A percentile compares a stretch with the other conserved stretches of the same genome.
These are phyloP conservation scores for Malania oleifera DNA, from an alignment of 164 flowering plant genomes.

Conservation along the genomic window DNA sequence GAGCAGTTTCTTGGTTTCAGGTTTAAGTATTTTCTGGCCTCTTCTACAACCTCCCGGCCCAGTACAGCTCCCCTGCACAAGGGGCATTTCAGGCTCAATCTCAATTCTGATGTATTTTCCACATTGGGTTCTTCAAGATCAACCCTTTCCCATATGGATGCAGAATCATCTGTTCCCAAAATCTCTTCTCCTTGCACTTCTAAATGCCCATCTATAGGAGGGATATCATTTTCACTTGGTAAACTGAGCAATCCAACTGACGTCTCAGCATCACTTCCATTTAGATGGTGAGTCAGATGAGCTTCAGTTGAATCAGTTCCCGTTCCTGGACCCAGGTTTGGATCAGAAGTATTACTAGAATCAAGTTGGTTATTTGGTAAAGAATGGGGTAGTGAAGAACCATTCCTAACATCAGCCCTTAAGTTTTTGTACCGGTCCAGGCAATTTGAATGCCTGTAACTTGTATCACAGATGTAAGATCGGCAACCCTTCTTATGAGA, in stretches of 20 bases:
- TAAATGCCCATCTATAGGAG: conserved; percentile 10
- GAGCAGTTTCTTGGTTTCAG: conserved; percentile 45
- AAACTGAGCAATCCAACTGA: conserved; percentile 9
- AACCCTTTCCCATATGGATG: conserved; percentile 7
- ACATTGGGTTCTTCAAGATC: conserved; percentile 16
- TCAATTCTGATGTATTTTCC: conserved; percentile 19
- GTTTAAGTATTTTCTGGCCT: conserved; percentile 42
- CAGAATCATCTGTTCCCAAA: conserved; percentile 17
- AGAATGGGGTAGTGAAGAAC: conserved; percentile 12
- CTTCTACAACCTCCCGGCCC: conserved; percentile 42
- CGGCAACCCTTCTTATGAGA: conserved; percentile 49
- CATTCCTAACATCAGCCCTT: conserved; percentile 7
- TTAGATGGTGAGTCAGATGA: conserved; percentile 16
- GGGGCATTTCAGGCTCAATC: conserved; percentile 34
- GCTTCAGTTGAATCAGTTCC: conserved; percentile 8
- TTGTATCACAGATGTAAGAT: conserved; percentile 53
- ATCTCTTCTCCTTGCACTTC: conserved; percentile 13
- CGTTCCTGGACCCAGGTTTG: conserved; percentile 11
- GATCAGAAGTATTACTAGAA: conserved; percentile 12
- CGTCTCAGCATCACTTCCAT: conserved; percentile 8
- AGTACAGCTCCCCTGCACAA: conserved; percentile 44
- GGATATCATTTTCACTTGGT: conserved; percentile 1
- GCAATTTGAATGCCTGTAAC: conserved; percentile 51
- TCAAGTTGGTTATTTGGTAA: background rate
- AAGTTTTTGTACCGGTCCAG: conserved; percentile 37